Base-by-base conservation (phyloP, 2,329 filamentous ascomycete species). In the Pseudopyricularia cyperi region DNA sequence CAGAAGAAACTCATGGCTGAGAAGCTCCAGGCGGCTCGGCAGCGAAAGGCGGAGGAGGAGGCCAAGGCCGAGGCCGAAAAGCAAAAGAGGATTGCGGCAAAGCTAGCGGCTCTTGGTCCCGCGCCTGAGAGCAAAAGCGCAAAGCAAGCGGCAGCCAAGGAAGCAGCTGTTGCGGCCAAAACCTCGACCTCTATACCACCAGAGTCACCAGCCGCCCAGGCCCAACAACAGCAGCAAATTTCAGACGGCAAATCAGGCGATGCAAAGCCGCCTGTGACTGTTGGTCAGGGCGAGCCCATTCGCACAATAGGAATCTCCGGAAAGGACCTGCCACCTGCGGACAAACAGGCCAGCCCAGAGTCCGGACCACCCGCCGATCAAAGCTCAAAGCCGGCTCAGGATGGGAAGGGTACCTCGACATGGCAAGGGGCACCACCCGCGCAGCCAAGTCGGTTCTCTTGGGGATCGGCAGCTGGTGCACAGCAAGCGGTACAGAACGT, bases 1-100 rank as follows among this genome's bases (percentile, higher is more conserved):
- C 85, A 79, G 68, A 85, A 71, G 75, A 86, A 74, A 67, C 76
- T 87, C 22, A 89, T 90, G 85, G 76, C 76, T 35, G 82, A 87
- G 59, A 79, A 79, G 37, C 74, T 82, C 7, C 84, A 89, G 59
- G 69, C 80, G 51, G 85, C 84, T 19, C 81, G 83, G 60, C 82
- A 85, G 61, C 75, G 83, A 53, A 73, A 80, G 48, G 69, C 80
- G 54, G 83, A 86, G 53, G 77, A 89, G 63, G 82, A 85, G 59
- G 82, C 77, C 19, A 76, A 73, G n/a, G 83, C 87, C 60, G 84
- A 88, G 61, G 83, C 80, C n/a, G 86, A 79, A 17, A 78, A 75
- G 54, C 76, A 79, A 59, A 84, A 87, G 61, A 78, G 86, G 24
- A 81, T 90, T 55, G 77, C 81, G 48, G 75, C 83, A 62, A 89